Evolutionary conservation across 768 basidiomycete genomes (phyloP).

Genomic region (Fistulinella prunicolor): DNA sequence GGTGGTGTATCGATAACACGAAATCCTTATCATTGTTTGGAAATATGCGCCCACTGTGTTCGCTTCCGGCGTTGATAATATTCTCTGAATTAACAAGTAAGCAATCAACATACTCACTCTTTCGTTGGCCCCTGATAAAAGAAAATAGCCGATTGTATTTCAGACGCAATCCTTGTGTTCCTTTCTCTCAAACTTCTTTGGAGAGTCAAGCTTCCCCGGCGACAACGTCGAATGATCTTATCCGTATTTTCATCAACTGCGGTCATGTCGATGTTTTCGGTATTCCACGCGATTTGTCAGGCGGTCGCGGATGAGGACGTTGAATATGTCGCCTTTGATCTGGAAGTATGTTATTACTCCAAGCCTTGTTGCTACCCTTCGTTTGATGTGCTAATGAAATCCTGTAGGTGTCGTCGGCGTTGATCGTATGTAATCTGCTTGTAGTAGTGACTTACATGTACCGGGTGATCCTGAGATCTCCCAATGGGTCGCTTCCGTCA

Average conservation of each 20-base stretch:
- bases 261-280: constrained; percentile 3
- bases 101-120: no score
- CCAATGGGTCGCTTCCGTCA: neutral
- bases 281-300: neutral
- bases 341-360: constrained; percentile 1
- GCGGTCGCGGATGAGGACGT: neutral
- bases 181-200: constrained; percentile 15
- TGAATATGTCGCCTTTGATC: neutral
- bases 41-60: no score
- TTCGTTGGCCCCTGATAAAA: no score
- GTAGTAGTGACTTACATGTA: constrained; percentile 13
- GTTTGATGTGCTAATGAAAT: no score
- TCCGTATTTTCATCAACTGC: constrained; percentile 10
- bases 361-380: no score
- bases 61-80: no score
- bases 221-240: constrained; percentile 17
- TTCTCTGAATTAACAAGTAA: no score
- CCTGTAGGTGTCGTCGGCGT: neutral
- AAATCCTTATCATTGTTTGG: no score
- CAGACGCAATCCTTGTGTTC: neutral
- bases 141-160: constrained; percentile 8
- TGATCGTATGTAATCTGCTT: constrained; percentile 14
- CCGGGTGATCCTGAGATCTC: neutral
- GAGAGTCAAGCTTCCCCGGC: constrained; percentile 12
- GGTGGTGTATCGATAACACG: no score